Conservation (phyloP, 129 eudicot species). For the Cynara cardunculus region DNA sequence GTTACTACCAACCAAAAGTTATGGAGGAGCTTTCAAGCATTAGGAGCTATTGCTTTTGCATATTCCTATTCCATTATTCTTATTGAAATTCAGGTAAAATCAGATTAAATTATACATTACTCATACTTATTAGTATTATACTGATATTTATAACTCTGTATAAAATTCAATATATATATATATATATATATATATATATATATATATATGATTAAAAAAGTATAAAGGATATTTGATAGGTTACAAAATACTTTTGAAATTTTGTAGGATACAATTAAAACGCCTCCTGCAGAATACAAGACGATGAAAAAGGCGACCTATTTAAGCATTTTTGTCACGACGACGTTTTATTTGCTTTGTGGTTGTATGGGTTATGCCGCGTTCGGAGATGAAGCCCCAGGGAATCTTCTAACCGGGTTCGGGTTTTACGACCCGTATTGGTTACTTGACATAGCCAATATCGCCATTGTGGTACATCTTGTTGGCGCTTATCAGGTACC, state of each 20-base stretch:
- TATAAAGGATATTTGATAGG: background rate
- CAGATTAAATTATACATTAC: too few relatives aligned
- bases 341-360: conserved; percentile 54
- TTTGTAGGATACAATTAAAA: conserved; percentile 54
- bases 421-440: conserved; percentile 72
- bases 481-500: conserved; percentile 76
- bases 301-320: conserved; percentile 64
- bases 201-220: too few relatives aligned
- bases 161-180: too few relatives aligned
- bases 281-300: conserved; percentile 72
- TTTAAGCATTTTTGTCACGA: conserved; percentile 47
- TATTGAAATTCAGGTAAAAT: conserved; percentile 58
- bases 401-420: conserved; percentile 65
- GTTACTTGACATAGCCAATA: conserved; percentile 71
- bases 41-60: conserved; percentile 77
- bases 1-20: conserved; percentile 56
- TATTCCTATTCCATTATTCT: conserved; percentile 67
- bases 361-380: conserved; percentile 86
- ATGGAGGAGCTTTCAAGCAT: conserved; percentile 80
- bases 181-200: too few relatives aligned
- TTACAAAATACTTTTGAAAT: background rate
- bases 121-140: too few relatives aligned
- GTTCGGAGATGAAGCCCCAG: conserved; percentile 67
- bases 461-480: conserved; percentile 65
- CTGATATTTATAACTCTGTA: too few relatives aligned